Conservation (phyloP, 2,329 filamentous ascomycete genomes). For the Uncinocarpus reesii region DNA sequence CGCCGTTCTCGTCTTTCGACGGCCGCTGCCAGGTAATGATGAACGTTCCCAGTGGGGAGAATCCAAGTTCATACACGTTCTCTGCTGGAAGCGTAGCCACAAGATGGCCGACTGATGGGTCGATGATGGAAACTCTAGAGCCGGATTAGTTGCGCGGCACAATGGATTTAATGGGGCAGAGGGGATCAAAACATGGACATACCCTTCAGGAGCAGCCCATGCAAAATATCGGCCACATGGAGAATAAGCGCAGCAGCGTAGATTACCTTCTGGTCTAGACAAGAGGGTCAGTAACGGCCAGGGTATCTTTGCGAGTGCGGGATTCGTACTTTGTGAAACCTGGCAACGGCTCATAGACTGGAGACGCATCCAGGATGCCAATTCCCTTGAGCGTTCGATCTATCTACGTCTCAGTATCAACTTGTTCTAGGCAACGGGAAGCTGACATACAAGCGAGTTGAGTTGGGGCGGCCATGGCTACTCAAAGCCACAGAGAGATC, state of each 20-base stretch:
- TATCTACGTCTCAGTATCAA: constrained; percentile 25
- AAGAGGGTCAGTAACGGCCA: neutral
- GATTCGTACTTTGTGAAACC: constrained; percentile 54
- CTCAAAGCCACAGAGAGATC: constrained; percentile 64
- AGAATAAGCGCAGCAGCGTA: constrained; percentile 91
- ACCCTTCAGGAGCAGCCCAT: constrained; percentile 76
- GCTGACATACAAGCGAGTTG: constrained; percentile 70
- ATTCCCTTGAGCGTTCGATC: constrained; percentile 94
- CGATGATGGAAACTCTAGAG: constrained; percentile 65
- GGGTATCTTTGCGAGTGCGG: neutral
- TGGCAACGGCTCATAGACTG: constrained; percentile 72
- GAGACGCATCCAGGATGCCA: constrained; percentile 83
- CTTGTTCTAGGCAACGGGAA: neutral
- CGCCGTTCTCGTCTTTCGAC: constrained; percentile 82
- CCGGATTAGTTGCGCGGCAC: constrained; percentile 12
- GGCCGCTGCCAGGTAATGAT: constrained; percentile 95
- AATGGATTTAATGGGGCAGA: neutral
- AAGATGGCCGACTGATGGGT: constrained; percentile 64
- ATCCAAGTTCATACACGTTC: constrained; percentile 88
- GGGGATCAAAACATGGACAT: constrained; percentile 23
- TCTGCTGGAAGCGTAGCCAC: constrained; percentile 64
- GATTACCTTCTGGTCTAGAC: constrained; percentile 74
- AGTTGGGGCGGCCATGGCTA: constrained; percentile 87
- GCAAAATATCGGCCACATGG: constrained; percentile 93
- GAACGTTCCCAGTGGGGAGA: constrained; percentile 85